Evolutionary conservation across 768 basidiomycete genomes (phyloP), one percentile per base, ranked within the genome.

Genomic region (Kwoniella mangroviensis): DNA sequence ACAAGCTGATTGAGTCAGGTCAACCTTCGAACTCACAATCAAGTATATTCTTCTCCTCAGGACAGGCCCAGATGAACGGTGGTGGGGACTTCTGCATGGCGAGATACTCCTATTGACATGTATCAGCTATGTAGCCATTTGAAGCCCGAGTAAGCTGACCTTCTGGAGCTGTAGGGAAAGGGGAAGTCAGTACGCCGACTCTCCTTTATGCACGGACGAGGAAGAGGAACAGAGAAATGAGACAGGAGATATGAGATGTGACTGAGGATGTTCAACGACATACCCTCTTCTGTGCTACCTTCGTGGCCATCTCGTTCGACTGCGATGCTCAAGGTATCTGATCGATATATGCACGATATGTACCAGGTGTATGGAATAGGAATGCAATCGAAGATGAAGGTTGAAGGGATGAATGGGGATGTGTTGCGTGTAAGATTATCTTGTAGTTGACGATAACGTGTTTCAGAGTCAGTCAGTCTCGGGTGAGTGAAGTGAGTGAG

Each of bases 31-130:
- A 87, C 94, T 84, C 82, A 97, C 94, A 98, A 65, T 88, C 94
- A 61, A 98, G 83, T 76, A 98, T 95, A 83, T 98, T 96, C 89
- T 94, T 94, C 88, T 98, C 96, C 78, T 97, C 94, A 15, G 96
- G 96, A 40, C 87, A 88, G 49, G 96, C 95, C 91, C 92, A 95
- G 22, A 98, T 90, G 83, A 94, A 98, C 70, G 96, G 96, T 1
- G 96, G 96, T 15, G 96, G 93, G 70, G 92, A 90, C 79, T 85
- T 91, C 85, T 96, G 93, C 92, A 98, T 96, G 59, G 88, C 86
- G 77, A 92, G 88, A 84, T 91, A 94, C 86, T 98, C 95, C 84
- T 96, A 94, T 19, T 56, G 9, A 41, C 26, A 34, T 24, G 45
- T 21, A 41, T 53, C 60, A 67, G 34, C 53, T 24, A 55, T 7